A percentile compares a stretch with the other conserved stretches of the same genome.
phyloP scores from a whole-genome alignment of 805 yeast genomes.

The Saccharomycopsis sp. region DNA sequence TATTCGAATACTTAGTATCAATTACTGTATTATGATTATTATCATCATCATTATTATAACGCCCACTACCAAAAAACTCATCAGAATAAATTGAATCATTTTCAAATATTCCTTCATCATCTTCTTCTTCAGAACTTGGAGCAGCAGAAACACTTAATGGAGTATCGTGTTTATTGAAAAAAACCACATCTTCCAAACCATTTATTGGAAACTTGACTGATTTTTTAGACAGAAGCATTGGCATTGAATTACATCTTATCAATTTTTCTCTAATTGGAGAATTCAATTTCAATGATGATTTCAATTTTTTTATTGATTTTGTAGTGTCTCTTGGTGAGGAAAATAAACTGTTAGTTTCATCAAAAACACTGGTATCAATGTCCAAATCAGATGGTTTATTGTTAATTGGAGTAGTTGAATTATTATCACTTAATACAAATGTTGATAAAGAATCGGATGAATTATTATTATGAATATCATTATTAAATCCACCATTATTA shows the following conservation, averaged over 20 bases:
- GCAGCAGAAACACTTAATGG: constrained; percentile 17
- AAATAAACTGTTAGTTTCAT: background rate
- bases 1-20: too few relatives aligned
- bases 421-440: constrained; percentile 3
- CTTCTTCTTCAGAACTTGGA: constrained; percentile 13
- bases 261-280: background rate
- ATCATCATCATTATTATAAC: background rate
- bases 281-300: constrained; percentile 10
- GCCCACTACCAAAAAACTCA: background rate
- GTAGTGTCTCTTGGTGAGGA: background rate
- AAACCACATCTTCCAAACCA: constrained; percentile 17
- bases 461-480: background rate
- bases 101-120: constrained; percentile 3
- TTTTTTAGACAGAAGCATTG: constrained; percentile 11
- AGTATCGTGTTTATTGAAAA: constrained; percentile 17
- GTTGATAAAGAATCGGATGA: constrained; percentile 9
- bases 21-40: background rate
- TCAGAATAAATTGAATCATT: background rate
- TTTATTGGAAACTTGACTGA: constrained; percentile 15
- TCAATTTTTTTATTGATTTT: constrained; percentile 3
- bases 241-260: constrained; percentile 15
- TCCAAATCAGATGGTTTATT: background rate
- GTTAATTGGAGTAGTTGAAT: background rate
- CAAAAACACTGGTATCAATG: background rate
- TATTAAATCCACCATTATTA: background rate